Base-by-base conservation (phyloP, 768 basidiomycete genomes). In the Porpolomopsis calyptriformis region DNA sequence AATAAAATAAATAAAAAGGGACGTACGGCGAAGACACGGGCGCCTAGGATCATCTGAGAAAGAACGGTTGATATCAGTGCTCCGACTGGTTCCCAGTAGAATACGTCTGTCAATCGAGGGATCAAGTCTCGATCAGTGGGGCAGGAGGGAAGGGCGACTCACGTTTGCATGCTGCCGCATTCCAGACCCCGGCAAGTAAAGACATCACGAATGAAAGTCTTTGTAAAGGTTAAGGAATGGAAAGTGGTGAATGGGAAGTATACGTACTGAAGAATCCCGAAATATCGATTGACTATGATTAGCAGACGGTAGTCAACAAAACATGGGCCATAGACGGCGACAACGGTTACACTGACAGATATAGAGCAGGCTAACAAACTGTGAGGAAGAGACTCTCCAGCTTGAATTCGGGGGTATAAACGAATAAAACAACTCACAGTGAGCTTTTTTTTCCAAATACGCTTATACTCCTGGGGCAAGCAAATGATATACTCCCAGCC, bases 401-500 rank as follows among this genome's bases (percentile, higher is more conserved):
- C 20, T 11, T 19, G 3, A 11, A 19, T 4, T 11, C 12, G 18
- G 11, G 6, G 12, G 10, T 6, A 19, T 36, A 4, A 4, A n/a
- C n/a, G 7, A 7, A 7, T 14, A 31, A 31, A 22, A 20, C 24
- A 41, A 49, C 50, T 19, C 53, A 57, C 57, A 25, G 49, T 58
- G 18, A 57, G 51, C 11, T 54, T 45, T 41, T 49, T 54, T 43
- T 44, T 60, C 59, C 57, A 58, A 11, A 60, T 52, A 23, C 50
- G 50, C 31, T 48, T 45, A 36, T 54, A 54, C 40, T 60, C 59
- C 37, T 55, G 45, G 16, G 54, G 59, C 10, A 58, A 53, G 40
- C 54, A 57, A 36, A 58, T 52, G 20, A 58, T 47, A 33, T 52
- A 58, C 41, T 60, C 54, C 57, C 57, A 58, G 3, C 57, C 57